Base-by-base conservation (phyloP, 805 yeast species). In the Lipomyces sp. region DNA sequence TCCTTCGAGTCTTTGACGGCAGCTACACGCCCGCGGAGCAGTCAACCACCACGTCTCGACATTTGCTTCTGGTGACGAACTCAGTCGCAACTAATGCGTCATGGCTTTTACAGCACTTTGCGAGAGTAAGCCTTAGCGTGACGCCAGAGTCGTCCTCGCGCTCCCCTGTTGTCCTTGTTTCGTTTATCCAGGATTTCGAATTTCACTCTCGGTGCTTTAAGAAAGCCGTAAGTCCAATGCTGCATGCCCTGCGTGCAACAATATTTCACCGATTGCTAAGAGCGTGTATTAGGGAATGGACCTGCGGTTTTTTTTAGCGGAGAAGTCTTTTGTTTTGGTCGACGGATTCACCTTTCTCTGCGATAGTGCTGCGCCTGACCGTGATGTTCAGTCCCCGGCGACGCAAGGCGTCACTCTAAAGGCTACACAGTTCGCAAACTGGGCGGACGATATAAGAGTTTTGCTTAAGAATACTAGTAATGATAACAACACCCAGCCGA, bases 251-350 rank as follows among this genome's bases (percentile, higher is more conserved):
- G n/a, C n/a, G n/a, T n/a, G n/a, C n/a, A n/a, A n/a, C n/a, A n/a
- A 18, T 29, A 13, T 14, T n/a, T 26, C 18, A 11, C n/a, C n/a
- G n/a, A n/a, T n/a, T n/a, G n/a, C n/a, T n/a, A n/a, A n/a, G n/a
- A n/a, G n/a, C n/a, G n/a, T n/a, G n/a, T n/a, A n/a, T n/a, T 24
- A 53, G 57, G 57, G 57, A 19, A n/a, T 39, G 7, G 57, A 53
- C 31, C 4, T 48, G 6, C 3, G 14, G 11, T 14, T 23, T 21
- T 16, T 21, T 29, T 22, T 44, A 7, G 10, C 31, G 18, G 35
- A 40, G 19, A 37, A 24, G 24, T 18, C 13, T 24, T 53, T 53
- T 33, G 13, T 35, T 3, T 53, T 26, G 28, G 29, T 53, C 24
- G 50, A 53, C 31, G 57, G 57, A 7, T 1, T 14, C 21, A 23